These are phyloP conservation scores for Sphaerostilbella broomeana DNA, from an alignment of 2,329 filamentous ascomycete species.

Conservation along the genomic window DNA sequence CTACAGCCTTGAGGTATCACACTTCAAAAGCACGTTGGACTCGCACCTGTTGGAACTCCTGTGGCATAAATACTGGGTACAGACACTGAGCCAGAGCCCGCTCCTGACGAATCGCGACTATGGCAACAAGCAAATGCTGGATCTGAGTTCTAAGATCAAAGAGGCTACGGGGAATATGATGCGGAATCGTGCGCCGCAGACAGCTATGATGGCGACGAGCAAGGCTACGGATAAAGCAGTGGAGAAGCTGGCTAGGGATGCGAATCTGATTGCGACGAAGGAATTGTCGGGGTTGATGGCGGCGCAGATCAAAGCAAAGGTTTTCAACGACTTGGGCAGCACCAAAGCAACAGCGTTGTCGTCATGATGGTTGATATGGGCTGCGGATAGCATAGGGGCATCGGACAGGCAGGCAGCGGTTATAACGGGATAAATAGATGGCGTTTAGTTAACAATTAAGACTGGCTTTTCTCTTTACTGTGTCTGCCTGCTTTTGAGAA, in stretches of 20 bases:
- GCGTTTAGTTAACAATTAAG: constrained; percentile 6
- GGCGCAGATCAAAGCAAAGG: constrained; percentile 54
- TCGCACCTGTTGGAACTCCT: constrained; percentile 77
- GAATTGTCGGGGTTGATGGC: constrained; percentile 58
- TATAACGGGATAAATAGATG: background rate
- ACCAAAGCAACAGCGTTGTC: no score
- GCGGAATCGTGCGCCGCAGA: constrained; percentile 22
- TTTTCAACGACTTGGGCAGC: constrained; percentile 45
- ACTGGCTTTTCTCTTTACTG: background rate
- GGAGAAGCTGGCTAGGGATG: constrained; percentile 54
- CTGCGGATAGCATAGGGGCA: no score
- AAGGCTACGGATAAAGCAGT: constrained; percentile 40
- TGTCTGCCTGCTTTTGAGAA: background rate
- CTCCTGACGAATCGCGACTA: constrained; percentile 90
- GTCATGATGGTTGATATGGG: no score
- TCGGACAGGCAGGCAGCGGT: no score
- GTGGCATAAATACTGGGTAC: constrained; percentile 99
- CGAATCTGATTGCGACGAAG: constrained; percentile 54
- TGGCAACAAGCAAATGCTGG: constrained; percentile 83
- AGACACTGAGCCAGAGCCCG: constrained; percentile 86
- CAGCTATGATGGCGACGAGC: constrained; percentile 21
- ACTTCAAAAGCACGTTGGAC: constrained; percentile 92
- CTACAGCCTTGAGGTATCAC: constrained; percentile 84
- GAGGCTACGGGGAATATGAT: constrained; percentile 45
- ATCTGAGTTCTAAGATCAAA: constrained; percentile 75